Evolutionary conservation across 2,329 filamentous ascomycete species (phyloP).

Genomic region (Aspergillus uvarum): DNA sequence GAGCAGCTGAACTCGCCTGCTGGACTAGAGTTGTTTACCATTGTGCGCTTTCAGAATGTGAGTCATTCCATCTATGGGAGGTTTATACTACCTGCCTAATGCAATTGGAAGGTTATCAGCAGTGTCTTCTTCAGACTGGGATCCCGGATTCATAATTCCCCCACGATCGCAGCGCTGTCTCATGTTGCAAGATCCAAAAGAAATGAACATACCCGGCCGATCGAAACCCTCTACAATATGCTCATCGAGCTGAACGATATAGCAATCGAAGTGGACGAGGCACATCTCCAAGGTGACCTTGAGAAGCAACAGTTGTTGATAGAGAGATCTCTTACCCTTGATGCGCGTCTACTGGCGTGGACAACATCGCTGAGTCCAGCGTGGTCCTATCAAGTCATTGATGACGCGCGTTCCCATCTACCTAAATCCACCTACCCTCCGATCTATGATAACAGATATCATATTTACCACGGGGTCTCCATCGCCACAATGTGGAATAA

Average conservation of each 20-base stretch:
- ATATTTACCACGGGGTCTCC: neutral
- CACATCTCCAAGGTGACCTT: neutral
- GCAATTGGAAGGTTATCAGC: neutral
- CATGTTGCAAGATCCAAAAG: neutral
- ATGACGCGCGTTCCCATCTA: neutral
- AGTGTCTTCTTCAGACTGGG: conserved; percentile 5
- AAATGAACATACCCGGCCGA: neutral
- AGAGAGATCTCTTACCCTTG: neutral
- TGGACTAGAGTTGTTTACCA: conserved; percentile 12
- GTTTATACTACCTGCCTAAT: neutral
- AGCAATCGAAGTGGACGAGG: neutral
- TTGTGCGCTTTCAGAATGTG: conserved; percentile 10
- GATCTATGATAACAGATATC: neutral
- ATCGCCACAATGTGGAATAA: conserved; percentile 1
- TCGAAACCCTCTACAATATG: conserved; percentile 3
- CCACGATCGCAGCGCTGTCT: conserved; percentile 1
- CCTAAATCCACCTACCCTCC: neutral
- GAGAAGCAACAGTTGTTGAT: neutral
- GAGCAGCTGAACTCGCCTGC: conserved; percentile 8
- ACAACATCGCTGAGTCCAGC: neutral
- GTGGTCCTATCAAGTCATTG: neutral
- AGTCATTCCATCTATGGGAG: neutral
- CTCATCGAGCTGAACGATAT: conserved; percentile 4
- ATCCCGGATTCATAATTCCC: neutral
- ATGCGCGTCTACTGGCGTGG: neutral